Percentiles rank a stretch among this genome's conserved stretches.
Evolutionary conservation across 805 yeast genomes (phyloP).

Genomic region (Saccharomycopsis vini): DNA sequence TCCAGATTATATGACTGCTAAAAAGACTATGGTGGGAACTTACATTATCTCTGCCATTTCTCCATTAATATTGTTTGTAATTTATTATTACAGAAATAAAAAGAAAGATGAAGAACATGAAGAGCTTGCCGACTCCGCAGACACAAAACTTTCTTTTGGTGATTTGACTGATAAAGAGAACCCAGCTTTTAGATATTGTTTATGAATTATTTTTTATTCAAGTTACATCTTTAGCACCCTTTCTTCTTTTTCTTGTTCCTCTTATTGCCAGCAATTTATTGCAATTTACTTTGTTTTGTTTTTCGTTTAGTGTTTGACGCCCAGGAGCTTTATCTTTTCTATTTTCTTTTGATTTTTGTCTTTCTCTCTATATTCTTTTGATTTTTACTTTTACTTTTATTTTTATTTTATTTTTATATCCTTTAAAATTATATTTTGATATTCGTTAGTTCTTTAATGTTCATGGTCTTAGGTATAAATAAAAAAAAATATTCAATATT

Average conservation of each 20-base stretch:
- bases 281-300: too few species aligned
- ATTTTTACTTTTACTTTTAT: not conserved
- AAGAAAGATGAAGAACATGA: conserved; percentile 20
- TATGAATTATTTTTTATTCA: too few species aligned
- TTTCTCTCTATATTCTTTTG: not conserved
- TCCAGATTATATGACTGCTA: conserved; percentile 36
- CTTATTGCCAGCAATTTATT: too few species aligned
- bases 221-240: too few species aligned
- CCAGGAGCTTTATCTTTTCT: not conserved
- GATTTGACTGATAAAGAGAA: conserved; percentile 49
- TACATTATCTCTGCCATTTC: conserved; percentile 26
- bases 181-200: conserved; percentile 41
- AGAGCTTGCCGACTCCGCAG: conserved; percentile 24
- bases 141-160: conserved; percentile 33
- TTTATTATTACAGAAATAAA: conserved; percentile 30
- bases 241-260: not conserved
- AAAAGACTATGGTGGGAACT: conserved; percentile 31
- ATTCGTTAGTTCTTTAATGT: too few species aligned
- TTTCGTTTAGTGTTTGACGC: too few species aligned
- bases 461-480: too few species aligned
- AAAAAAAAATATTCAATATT: too few species aligned
- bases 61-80: conserved; percentile 25
- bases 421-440: not conserved
- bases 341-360: not conserved
- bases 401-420: not conserved